A percentile compares a stretch with the other conserved stretches of the same genome.
phyloP scores from a whole-genome alignment of 108 stramenopile species.

The Cyclostephanos tholiformis region DNA sequence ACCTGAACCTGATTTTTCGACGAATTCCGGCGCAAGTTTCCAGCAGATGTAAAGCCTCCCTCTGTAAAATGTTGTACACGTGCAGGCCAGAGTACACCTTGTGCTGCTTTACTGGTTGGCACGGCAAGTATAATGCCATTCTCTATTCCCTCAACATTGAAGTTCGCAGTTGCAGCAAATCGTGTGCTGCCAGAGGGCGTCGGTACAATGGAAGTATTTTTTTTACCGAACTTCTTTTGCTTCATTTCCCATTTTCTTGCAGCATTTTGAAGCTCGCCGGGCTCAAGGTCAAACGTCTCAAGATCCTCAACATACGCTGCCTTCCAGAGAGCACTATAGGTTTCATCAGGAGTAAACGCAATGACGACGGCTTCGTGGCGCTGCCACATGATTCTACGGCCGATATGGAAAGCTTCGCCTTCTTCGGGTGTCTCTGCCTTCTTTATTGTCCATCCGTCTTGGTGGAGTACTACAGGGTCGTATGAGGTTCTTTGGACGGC shows the following conservation, averaged over 20 bases:
- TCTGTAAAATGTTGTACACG: slow-evolving; percentile 83
- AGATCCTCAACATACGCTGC: slow-evolving; percentile 76
- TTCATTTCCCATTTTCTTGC: slow-evolving; percentile 67
- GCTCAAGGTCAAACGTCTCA: slow-evolving; percentile 84
- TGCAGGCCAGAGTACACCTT: slow-evolving; percentile 87
- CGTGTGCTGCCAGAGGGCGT: slow-evolving; percentile 51
- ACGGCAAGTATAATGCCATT: slow-evolving; percentile 82
- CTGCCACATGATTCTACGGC: slow-evolving; percentile 67
- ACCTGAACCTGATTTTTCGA: slow-evolving; percentile 69
- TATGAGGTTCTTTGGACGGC: slow-evolving; percentile 66
- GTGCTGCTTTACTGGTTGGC: slow-evolving; percentile 55
- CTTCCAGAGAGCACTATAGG: slow-evolving; percentile 86
- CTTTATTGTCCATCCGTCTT: slow-evolving; percentile 85
- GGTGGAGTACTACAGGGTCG: slow-evolving; percentile 72
- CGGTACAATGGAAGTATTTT: slow-evolving; percentile 2
- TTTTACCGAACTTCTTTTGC: slow-evolving; percentile 32
- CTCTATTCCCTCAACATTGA: slow-evolving; percentile 74
- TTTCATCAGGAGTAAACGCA: slow-evolving; percentile 79
- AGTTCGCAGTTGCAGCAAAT: slow-evolving; percentile 56
- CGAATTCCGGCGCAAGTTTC: slow-evolving; percentile 42
- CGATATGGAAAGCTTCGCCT: slow-evolving; percentile 74
- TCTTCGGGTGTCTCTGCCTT: slow-evolving; percentile 62
- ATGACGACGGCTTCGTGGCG: slow-evolving; percentile 76
- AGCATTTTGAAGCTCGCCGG: slow-evolving; percentile 72
- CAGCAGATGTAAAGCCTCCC: slow-evolving; percentile 18